Evolutionary conservation across 495 filamentous ascomycete genomes (phyloP).

Genomic region (Penicillium macrosclerotiorum): DNA sequence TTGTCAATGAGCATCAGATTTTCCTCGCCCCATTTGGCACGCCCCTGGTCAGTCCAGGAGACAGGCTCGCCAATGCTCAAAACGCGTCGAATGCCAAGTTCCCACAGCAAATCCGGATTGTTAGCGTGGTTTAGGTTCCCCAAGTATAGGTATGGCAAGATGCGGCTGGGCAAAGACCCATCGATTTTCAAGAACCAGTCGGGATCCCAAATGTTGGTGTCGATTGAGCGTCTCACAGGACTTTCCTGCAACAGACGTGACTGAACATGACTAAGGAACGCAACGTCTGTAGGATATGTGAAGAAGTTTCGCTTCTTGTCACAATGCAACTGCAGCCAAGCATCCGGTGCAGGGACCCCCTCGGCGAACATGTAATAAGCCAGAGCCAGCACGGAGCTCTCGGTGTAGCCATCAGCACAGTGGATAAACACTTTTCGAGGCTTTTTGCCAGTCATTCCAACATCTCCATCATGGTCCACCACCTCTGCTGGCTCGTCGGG

Average conservation of each 20-base stretch:
- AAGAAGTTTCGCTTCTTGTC: constrained; percentile 89
- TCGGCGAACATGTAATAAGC: constrained; percentile 91
- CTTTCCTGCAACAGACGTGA: constrained; percentile 64
- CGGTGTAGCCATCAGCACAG: constrained; percentile 94
- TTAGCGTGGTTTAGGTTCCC: constrained; percentile 92
- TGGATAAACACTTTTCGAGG: constrained; percentile 77
- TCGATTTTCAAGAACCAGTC: constrained; percentile 82
- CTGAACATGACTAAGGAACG: constrained; percentile 71
- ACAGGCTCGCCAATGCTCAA: constrained; percentile 92
- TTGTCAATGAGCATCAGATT: constrained; percentile 76
- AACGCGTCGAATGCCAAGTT: constrained; percentile 81
- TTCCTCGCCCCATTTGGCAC: constrained; percentile 65
- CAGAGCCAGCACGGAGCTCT: constrained; percentile 80
- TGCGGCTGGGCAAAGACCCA: constrained; percentile 83
- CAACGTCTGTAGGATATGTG: constrained; percentile 86
- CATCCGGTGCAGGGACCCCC: constrained; percentile 72
- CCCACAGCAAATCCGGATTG: constrained; percentile 76
- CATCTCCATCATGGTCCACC: constrained; percentile 59
- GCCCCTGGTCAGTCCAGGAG: constrained; percentile 69
- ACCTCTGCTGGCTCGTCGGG: constrained; percentile 40
- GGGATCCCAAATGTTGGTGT: constrained; percentile 52
- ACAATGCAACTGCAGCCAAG: constrained; percentile 83
- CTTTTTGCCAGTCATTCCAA: constrained; percentile 42
- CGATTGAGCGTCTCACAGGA: constrained; percentile 25
- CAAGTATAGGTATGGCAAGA: constrained; percentile 93